phyloP scores from a whole-genome alignment of 1,284 basidiomycete genomes.

The Trametes versicolor region DNA sequence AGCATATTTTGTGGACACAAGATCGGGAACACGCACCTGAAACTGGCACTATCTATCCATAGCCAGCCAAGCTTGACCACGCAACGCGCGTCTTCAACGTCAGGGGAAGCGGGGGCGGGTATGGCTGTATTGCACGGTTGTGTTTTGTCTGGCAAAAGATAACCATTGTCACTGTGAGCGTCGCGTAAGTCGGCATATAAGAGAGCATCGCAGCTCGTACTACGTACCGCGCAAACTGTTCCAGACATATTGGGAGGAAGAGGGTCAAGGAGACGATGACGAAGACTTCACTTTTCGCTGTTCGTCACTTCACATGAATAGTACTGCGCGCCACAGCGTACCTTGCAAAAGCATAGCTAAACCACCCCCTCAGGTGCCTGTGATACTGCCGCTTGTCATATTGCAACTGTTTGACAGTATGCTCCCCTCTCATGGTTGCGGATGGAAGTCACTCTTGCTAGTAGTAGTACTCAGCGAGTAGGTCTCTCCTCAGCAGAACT shows the following conservation, averaged over 20 bases:
- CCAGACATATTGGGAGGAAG: conserved; percentile 84
- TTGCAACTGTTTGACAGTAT: not conserved
- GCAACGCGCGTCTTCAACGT: conserved; percentile 57
- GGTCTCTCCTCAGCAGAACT: too few relatives aligned
- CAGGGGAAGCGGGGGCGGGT: conserved; percentile 27
- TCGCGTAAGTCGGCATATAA: not conserved
- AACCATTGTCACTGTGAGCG: conserved; percentile 76
- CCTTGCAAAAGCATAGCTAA: conserved; percentile 84
- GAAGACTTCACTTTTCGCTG: conserved; percentile 76
- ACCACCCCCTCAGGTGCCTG: conserved; percentile 72
- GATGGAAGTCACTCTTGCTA: not conserved
- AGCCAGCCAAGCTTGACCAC: conserved; percentile 79
- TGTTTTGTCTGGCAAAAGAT: conserved; percentile 68
- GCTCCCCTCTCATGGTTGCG: not conserved
- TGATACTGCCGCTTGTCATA: conserved; percentile 37
- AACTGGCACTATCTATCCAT: conserved; percentile 90
- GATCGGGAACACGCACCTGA: conserved; percentile 66
- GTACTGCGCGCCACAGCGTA: conserved; percentile 36
- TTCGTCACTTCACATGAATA: not conserved
- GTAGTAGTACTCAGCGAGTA: too few relatives aligned
- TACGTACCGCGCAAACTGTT: conserved; percentile 73
- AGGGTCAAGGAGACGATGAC: conserved; percentile 82
- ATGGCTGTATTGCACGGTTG: conserved; percentile 54
- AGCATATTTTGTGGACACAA: not conserved
- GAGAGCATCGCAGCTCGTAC: not conserved